Evolutionary conservation across 495 filamentous ascomycete species (phyloP).

Genomic region (Talaromyces adpressus): DNA sequence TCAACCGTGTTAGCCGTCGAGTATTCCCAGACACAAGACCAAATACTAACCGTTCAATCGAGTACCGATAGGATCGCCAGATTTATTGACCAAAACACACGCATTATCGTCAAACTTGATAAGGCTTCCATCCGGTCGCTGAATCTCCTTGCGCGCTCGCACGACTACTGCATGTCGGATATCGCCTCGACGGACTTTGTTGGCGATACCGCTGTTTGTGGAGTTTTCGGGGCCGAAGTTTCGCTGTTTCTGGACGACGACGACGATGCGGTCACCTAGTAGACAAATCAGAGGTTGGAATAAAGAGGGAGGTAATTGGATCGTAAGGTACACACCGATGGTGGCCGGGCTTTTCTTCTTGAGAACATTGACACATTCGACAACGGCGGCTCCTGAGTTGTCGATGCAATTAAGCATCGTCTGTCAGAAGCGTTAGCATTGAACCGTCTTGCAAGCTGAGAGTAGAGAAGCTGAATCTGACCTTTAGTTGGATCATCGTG

Average conservation of each 20-base stretch:
- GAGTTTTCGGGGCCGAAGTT: slow-evolving; percentile 60
- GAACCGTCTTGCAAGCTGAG: neutral
- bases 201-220: slow-evolving; percentile 54
- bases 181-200: slow-evolving; percentile 94
- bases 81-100: slow-evolving; percentile 95
- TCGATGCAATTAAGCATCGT: slow-evolving; percentile 99
- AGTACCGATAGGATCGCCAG: slow-evolving; percentile 89
- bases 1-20: neutral
- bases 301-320: neutral
- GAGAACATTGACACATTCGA: slow-evolving; percentile 90
- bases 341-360: slow-evolving; percentile 84
- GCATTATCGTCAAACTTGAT: slow-evolving; percentile 97
- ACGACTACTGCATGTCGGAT: slow-evolving; percentile 96
- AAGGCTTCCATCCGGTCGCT: slow-evolving; percentile 78
- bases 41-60: slow-evolving; percentile 67
- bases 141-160: slow-evolving; percentile 77
- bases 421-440: slow-evolving; percentile 35
- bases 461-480: slow-evolving; percentile 18
- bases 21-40: neutral
- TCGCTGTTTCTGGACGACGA: slow-evolving; percentile 94
- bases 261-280: slow-evolving; percentile 90
- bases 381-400: slow-evolving; percentile 96
- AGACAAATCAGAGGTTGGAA: neutral
- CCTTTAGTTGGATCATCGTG: slow-evolving; percentile 99
- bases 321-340: slow-evolving; percentile 59